Evolutionary conservation across 129 eudicot genomes (phyloP).

Genomic region (Cynara cardunculus): DNA sequence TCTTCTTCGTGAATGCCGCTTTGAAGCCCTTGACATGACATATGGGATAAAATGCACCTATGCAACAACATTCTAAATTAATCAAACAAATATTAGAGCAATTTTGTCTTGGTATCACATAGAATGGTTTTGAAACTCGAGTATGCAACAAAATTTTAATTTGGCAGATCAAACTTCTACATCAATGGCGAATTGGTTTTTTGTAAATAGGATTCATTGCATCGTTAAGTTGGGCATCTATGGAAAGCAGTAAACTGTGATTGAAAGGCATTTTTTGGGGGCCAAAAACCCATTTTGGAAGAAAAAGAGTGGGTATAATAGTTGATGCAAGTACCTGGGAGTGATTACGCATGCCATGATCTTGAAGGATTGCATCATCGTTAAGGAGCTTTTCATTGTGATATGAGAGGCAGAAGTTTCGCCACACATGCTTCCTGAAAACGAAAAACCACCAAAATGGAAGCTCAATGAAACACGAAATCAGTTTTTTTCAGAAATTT

Average conservation of each 20-base stretch:
- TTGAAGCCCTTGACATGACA: conserved; percentile 55
- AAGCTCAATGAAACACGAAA: background rate
- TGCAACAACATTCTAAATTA: background rate
- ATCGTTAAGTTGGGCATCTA: background rate
- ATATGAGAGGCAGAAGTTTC: conserved; percentile 71
- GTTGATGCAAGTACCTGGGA: conserved; percentile 58
- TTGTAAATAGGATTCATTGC: background rate
- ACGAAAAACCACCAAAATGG: background rate
- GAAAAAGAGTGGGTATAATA: background rate
- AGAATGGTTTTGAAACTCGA: background rate
- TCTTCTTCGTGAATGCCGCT: conserved; percentile 61
- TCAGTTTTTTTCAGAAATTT: background rate
- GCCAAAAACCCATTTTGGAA: background rate
- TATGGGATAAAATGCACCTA: conserved; percentile 76
- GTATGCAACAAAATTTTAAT: background rate
- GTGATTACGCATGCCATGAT: conserved; percentile 70
- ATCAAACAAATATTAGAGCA: background rate
- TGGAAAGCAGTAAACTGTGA: background rate
- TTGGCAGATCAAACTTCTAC: background rate
- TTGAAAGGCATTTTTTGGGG: background rate
- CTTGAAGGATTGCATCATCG: conserved; percentile 63
- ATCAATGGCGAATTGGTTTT: background rate
- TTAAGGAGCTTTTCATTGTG: conserved; percentile 81
- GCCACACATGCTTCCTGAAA: conserved; percentile 94
- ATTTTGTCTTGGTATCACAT: background rate